Conservation (phyloP, 768 basidiomycete species). For the Collybia mongolica region DNA sequence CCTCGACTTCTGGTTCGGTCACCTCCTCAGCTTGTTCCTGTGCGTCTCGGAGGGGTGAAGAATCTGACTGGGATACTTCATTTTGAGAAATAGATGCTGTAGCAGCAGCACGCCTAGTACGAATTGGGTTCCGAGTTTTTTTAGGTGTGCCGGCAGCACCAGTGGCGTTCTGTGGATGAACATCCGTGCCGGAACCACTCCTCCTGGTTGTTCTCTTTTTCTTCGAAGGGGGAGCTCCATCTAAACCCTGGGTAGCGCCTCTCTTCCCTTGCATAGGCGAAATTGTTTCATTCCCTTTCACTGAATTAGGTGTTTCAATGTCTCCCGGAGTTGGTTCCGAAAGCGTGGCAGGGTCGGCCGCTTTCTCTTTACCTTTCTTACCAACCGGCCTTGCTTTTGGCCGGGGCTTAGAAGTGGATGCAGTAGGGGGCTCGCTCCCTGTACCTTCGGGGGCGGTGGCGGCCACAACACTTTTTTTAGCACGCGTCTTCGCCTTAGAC, state of each 20-base stretch:
- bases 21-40: too few relatives aligned
- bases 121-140: too few relatives aligned
- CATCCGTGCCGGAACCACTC: too few relatives aligned
- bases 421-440: neutral
- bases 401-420: slow-evolving; percentile 2
- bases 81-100: too few relatives aligned
- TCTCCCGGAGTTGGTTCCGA: neutral
- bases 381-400: slow-evolving; percentile 18
- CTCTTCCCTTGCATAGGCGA: slow-evolving; percentile 1
- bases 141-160: too few relatives aligned
- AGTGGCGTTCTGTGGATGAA: neutral
- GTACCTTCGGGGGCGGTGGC: slow-evolving; percentile 1
- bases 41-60: too few relatives aligned
- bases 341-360: slow-evolving; percentile 2
- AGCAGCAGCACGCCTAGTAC: too few relatives aligned
- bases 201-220: slow-evolving; percentile 7
- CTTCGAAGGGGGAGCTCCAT: slow-evolving; percentile 5
- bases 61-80: too few relatives aligned
- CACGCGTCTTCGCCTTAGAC: slow-evolving; percentile 8
- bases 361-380: slow-evolving; percentile 21
- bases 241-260: neutral
- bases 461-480: neutral
- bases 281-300: neutral
- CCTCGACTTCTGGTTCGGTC: too few relatives aligned
- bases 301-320: too few relatives aligned